phyloP scores from a whole-genome alignment of 176 grass and related monocot genomes.

The Saccharum officinarum region DNA sequence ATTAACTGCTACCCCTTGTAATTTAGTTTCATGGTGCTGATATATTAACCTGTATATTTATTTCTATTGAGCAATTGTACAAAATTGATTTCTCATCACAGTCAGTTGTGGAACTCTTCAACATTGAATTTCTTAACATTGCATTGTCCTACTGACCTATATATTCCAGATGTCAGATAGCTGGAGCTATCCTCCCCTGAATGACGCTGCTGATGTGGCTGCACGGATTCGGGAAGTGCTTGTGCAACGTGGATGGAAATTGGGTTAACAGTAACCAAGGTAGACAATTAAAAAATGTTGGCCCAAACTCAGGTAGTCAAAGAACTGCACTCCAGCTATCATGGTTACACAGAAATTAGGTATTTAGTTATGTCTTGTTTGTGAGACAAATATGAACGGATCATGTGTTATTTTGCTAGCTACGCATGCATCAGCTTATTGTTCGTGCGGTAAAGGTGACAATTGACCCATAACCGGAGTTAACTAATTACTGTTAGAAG shows the following conservation, averaged over 20 bases:
- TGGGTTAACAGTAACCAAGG: conserved; percentile 39
- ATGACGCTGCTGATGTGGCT: conserved; percentile 65
- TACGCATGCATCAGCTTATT: conserved; percentile 3
- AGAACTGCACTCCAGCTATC: neutral
- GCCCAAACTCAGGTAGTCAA: neutral
- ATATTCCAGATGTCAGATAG: conserved; percentile 71
- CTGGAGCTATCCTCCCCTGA: conserved; percentile 89
- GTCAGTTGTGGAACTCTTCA: neutral
- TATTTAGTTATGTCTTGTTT: neutral
- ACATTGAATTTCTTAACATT: conserved; percentile 11
- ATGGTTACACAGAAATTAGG: neutral
- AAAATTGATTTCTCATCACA: neutral
- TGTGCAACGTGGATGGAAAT: conserved; percentile 60
- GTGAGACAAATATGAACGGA: neutral
- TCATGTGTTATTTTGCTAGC: neutral
- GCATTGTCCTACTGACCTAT: conserved; percentile 3
- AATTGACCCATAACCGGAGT: neutral
- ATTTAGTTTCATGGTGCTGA: neutral
- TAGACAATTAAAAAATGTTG: neutral
- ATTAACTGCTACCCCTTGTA: conserved; percentile 3
- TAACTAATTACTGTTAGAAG: neutral
- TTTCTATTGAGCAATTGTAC: neutral
- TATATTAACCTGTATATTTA: neutral
- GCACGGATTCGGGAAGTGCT: conserved; percentile 57
- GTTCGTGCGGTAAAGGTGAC: neutral